Base-by-base conservation (phyloP, 352 stramenopile genomes). In the Halophytophthora batemanensis region DNA sequence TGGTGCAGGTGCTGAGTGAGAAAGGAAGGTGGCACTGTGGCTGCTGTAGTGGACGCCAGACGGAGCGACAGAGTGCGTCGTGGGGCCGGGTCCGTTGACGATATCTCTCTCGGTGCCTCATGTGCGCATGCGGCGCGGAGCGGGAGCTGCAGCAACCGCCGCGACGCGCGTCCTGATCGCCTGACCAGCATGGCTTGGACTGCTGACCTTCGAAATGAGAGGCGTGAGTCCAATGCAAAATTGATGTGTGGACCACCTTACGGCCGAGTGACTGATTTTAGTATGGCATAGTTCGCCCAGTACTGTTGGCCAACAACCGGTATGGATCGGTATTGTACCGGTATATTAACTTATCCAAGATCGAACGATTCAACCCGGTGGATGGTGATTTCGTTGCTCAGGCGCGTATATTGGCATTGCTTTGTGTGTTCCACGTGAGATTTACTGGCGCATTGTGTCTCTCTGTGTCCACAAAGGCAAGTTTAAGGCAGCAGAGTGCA, bases 111-210 rank as follows among this genome's bases (percentile, higher is more conserved):
- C 18, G 45, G 28, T 57, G 38, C 25, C n/a, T n/a, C 25, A 31
- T 19, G 23, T 14, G 14, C 23, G 25, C 33, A 60, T 15, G 22
- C 14, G 5, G 46, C 38, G 33, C 45, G 63, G 34, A 57, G 25
- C 53, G 58, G 59, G n/a, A 56, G 42, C 46, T 39, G 14, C n/a
- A 66, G 35, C 11, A 71, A 53, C 50, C 50, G 63, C 28, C 45
- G 45, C 29, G 53, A 31, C 35, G 58, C 36, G 28, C 45, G 57
- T 18, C 56, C 43, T 14, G 10, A 7, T 34, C 33, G 45, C 53
- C 45, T 17, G 36, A 53, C 50, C 42, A 71, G 33, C 58, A 71
- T 67, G 35, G 11, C 46, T 44, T 14, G 4, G 2, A 15, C 29
- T 22, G 42, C 43, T n/a, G n/a, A 61, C 60, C 51, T 63, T 47